Base-by-base conservation (phyloP, 805 yeast species). In the Teunomyces cretensis region DNA sequence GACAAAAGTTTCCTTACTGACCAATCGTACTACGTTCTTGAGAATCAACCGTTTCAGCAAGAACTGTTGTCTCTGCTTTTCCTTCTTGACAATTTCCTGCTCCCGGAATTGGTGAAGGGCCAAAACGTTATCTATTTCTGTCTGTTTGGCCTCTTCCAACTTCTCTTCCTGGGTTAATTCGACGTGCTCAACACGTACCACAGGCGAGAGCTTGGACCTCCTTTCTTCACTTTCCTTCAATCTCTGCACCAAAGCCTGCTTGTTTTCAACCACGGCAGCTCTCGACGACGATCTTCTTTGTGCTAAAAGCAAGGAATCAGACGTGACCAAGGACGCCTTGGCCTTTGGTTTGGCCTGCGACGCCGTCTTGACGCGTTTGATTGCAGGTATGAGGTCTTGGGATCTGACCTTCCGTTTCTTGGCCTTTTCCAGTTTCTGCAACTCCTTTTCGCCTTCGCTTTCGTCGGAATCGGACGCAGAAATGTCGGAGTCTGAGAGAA, bases 31-130 rank as follows among this genome's bases (percentile, higher is more conserved):
- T 8, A 83, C 81, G 43, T 86, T 76, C 2, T 70, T 70, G 53
- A 94, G 65, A 55, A 79, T 81, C 33, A 70, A 71, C 50, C 91
- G 79, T 54, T 76, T 80, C 57, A 84, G 84, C 47, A 81, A 73
- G 62, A 87, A 80, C 47, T 86, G 67, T 37, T 85, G 88, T 45
- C 91, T 71, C 57, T 91, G 92, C 43, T 78, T 78, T 61, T 84
- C 83, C 60, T 88, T 89, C 56, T 88, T 84, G 39, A 81, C 83
- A 33, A 85, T 70, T 61, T 94, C 99, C 58, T 88, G 92, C 55
- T 91, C 95, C 55, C 84, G 80, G 59, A 87, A 94, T 55, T 78
- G 74, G 50, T 86, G 81, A 52, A 94, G 70, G 2, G 97, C 86
- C 22, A 80, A 70, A 2, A 81, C 68, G 62, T 94, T 94, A 36